phyloP scores from a whole-genome alignment of 208 protist species.

The Jaenimonas drosophilae region DNA sequence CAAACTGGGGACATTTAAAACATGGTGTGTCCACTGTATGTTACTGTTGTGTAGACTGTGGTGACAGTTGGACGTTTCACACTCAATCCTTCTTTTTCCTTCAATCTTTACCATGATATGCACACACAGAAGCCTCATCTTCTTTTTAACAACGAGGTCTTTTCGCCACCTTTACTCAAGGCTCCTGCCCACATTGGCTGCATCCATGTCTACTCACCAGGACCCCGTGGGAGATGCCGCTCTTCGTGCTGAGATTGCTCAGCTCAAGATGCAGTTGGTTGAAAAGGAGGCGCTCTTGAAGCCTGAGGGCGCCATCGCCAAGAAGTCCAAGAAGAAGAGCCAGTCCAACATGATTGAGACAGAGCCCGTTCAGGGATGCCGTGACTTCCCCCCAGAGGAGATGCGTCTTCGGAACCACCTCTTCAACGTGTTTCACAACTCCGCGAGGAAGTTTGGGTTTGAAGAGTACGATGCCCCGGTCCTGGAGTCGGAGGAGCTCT shows the following conservation, averaged over 20 bases:
- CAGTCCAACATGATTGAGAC: slow-evolving; percentile 81
- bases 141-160: too few species aligned
- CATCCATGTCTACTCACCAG: slow-evolving; percentile 9
- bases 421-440: slow-evolving; percentile 84
- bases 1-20: too few species aligned
- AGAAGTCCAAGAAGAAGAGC: slow-evolving; percentile 87
- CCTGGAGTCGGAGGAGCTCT: slow-evolving; percentile 90
- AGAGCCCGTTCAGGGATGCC: slow-evolving; percentile 89
- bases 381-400: slow-evolving; percentile 94
- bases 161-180: not conserved
- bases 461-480: slow-evolving; percentile 96
- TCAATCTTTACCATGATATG: too few species aligned
- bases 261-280: slow-evolving; percentile 34
- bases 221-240: slow-evolving; percentile 10
- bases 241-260: slow-evolving; percentile 51
- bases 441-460: slow-evolving; percentile 83
- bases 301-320: slow-evolving; percentile 21
- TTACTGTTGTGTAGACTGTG: too few species aligned
- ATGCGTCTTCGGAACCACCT: slow-evolving; percentile 90
- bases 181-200: not conserved
- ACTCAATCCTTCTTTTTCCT: too few species aligned
- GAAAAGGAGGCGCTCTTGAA: slow-evolving; percentile 31
- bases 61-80: too few species aligned
- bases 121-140: too few species aligned
- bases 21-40: too few species aligned